Percentiles rank a stretch among this genome's conserved stretches.
These are phyloP conservation scores for Colletotrichum tropicale DNA, from an alignment of 2,329 filamentous ascomycete genomes.

Conservation along the genomic window DNA sequence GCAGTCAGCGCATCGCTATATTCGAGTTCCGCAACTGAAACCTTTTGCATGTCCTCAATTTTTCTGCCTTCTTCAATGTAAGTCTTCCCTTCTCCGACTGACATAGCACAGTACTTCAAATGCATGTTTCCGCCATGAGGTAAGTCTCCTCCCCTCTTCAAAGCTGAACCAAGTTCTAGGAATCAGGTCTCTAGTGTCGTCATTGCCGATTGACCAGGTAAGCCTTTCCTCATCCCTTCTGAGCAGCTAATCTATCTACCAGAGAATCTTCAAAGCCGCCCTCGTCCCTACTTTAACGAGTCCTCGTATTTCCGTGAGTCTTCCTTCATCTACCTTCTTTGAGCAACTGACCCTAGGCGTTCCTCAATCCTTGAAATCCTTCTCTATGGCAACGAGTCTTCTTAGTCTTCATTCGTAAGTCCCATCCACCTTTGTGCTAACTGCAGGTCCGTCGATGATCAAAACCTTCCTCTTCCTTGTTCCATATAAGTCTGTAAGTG, in stretches of 20 bases:
- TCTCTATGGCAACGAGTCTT: neutral
- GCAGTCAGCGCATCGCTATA: neutral
- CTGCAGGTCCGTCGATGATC: neutral
- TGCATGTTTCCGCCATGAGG: neutral
- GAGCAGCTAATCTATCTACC: neutral
- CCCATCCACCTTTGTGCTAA: neutral
- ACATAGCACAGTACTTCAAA: neutral
- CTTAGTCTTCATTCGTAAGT: neutral
- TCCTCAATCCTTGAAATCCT: neutral
- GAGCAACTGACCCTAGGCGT: neutral
- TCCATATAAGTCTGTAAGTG: neutral
- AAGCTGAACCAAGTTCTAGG: neutral
- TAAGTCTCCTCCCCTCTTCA: neutral
- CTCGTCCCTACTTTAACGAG: neutral
- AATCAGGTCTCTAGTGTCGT: neutral
- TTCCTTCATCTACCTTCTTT: neutral
- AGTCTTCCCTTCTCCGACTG: neutral
- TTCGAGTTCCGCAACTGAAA: neutral
- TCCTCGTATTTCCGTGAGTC: neutral
- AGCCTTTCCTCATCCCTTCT: neutral
- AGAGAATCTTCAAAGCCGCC: neutral
- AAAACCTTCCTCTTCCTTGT: neutral
- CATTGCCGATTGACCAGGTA: neutral
- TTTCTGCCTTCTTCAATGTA: rapidly evolving
- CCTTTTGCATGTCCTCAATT: neutral